Evolutionary conservation across 2,329 filamentous ascomycete species (phyloP).

Genomic region (Phialemoniopsis sp.): DNA sequence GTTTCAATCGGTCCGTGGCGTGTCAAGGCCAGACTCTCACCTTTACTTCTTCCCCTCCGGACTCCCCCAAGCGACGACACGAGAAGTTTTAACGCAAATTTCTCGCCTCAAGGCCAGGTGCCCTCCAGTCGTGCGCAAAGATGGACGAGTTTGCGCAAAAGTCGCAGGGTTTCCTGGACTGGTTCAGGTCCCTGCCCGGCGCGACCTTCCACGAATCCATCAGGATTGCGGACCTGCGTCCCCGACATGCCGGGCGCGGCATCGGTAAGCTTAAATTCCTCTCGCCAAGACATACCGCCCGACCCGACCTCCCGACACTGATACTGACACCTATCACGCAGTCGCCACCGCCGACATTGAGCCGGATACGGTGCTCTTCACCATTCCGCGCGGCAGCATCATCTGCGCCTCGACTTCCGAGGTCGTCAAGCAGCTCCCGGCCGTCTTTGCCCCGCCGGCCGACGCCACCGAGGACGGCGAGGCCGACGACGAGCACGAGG

Average conservation of each 20-base stretch:
- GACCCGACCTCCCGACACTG: too few species aligned
- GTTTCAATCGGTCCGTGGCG: too few species aligned
- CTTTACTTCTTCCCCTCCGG: too few species aligned
- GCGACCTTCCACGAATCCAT: conserved; percentile 50
- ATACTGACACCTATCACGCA: conserved; percentile 23
- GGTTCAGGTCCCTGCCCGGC: conserved; percentile 49
- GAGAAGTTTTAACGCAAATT: too few species aligned
- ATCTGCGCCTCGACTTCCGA: conserved; percentile 71
- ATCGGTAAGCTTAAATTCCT: conserved; percentile 38
- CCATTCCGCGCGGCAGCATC: conserved; percentile 67
- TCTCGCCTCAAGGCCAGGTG: too few species aligned
- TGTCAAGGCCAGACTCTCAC: too few species aligned
- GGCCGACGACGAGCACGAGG: conserved; percentile 29
- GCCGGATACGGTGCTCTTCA: conserved; percentile 75
- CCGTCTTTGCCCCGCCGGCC: conserved; percentile 39
- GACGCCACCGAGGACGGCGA: conserved; percentile 25
- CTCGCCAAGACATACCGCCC: too few species aligned
- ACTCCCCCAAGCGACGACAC: too few species aligned
- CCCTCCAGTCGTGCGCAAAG: too few species aligned
- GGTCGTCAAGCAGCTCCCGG: conserved; percentile 53
- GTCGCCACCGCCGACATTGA: conserved; percentile 68
- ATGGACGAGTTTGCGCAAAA: conserved; percentile 32
- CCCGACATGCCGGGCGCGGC: conserved; percentile 47
- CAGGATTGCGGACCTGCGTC: conserved; percentile 46
- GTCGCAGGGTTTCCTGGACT: conserved; percentile 43